These are phyloP conservation scores for Hanseniaspora uvarum DNA, from an alignment of 1,139 yeast genomes.

Conservation along the genomic window DNA sequence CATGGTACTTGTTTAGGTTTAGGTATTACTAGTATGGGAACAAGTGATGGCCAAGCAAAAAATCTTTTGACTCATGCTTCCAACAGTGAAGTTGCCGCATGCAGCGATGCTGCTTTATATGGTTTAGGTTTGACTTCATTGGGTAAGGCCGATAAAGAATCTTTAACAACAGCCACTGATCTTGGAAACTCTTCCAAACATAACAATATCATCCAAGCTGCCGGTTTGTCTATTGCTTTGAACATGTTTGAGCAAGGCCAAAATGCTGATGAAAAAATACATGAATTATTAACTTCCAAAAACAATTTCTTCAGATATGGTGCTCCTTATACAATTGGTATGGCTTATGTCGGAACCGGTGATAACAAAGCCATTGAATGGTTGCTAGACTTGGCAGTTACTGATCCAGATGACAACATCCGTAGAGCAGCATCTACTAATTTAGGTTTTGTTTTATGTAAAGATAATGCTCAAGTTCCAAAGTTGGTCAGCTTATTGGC, in stretches of 20 bases:
- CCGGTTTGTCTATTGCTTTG: constrained; percentile 81
- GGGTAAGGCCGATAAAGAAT: constrained; percentile 65
- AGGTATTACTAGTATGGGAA: constrained; percentile 96
- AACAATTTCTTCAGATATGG: constrained; percentile 86
- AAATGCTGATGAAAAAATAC: constrained; percentile 64
- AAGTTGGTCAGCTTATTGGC: constrained; percentile 86
- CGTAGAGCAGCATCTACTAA: constrained; percentile 92
- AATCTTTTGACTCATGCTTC: constrained; percentile 77
- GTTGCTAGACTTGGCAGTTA: constrained; percentile 83
- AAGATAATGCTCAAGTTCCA: constrained; percentile 90
- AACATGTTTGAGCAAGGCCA: constrained; percentile 80
- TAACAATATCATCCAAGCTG: constrained; percentile 85
- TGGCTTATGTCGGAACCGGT: constrained; percentile 96
- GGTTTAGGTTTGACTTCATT: constrained; percentile 95
- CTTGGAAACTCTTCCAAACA: constrained; percentile 97
- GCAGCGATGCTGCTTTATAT: constrained; percentile 94
- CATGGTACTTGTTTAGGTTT: constrained; percentile 96
- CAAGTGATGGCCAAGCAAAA: constrained; percentile 61
- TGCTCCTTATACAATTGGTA: constrained; percentile 85
- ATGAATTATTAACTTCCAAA: constrained; percentile 57
- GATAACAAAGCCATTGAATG: constrained; percentile 77
- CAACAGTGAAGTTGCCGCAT: constrained; percentile 82
- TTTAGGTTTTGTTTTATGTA: constrained; percentile 82
- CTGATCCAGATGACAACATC: constrained; percentile 93
- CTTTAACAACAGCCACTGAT: constrained; percentile 50